These are phyloP conservation scores for Aspergillus ellipticus DNA, from an alignment of 495 filamentous ascomycete genomes.

Conservation along the genomic window DNA sequence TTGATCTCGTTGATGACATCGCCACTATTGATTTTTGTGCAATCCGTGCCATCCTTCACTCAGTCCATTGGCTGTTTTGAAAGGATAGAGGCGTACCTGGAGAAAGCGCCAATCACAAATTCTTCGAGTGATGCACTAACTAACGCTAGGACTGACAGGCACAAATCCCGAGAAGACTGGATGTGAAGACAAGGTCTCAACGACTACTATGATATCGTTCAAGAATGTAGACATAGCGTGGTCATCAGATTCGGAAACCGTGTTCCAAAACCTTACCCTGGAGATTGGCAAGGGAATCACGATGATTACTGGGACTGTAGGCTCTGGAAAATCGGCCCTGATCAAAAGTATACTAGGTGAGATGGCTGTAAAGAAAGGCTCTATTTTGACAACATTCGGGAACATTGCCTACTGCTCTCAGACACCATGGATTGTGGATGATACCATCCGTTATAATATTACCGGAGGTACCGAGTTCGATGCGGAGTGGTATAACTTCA, in stretches of 20 bases:
- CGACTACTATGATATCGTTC: background rate
- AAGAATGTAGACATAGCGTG: background rate
- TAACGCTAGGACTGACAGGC: background rate
- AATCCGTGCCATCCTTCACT: constrained; percentile 3
- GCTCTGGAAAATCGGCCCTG: constrained; percentile 36
- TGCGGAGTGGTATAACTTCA: background rate
- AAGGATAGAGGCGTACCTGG: background rate
- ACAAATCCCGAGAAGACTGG: too few species aligned
- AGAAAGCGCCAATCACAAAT: background rate
- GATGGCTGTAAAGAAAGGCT: background rate
- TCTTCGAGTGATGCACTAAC: background rate
- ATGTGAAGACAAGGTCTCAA: too few species aligned
- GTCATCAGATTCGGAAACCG: background rate
- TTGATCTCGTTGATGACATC: constrained; percentile 31
- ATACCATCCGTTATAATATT: constrained; percentile 38
- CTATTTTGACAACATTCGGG: too few species aligned
- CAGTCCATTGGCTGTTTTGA: background rate
- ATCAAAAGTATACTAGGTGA: constrained; percentile 24
- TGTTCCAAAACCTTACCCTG: background rate
- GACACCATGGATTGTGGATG: constrained; percentile 38
- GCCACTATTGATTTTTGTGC: constrained; percentile 27
- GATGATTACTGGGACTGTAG: constrained; percentile 37
- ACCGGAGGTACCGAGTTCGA: constrained; percentile 15
- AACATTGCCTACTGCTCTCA: constrained; percentile 39
- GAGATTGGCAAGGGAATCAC: constrained; percentile 15